Evolutionary conservation across 2,329 filamentous ascomycete genomes (phyloP), one percentile per base, ranked within the genome.

Genomic region (Ceratocystis lukuohia): DNA sequence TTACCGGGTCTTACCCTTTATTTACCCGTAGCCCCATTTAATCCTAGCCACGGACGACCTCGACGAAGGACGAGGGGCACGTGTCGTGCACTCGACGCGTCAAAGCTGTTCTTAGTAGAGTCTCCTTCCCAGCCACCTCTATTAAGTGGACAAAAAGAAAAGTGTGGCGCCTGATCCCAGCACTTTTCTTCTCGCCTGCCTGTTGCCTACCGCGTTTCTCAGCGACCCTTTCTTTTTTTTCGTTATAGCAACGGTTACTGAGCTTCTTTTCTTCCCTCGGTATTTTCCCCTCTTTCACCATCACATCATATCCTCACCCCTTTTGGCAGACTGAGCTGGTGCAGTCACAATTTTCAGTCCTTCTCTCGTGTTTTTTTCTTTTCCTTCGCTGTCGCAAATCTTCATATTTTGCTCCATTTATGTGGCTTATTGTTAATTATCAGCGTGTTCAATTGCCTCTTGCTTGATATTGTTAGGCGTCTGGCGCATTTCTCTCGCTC

Each of bases 51-150:
- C 53, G 25, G 22, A 17, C 22, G 28, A 33, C 10, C 53, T 57
- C 15, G 53, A 57, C 37, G 37, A 41, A 12, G 37, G 37, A 30
- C 53, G 53, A 57, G 28, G 48, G 48, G 48, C 48, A 50, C 48
- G 20, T 50, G 48, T 50, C 53, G 25, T 57, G 53, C 33, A 15
- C 53, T 57, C 53, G 22, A 57, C 53, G 53, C 53, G 53, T 57
- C 53, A 7, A 57, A 28, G 53, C 25, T 33, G 53, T 57, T 57
- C 30, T 30, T 28, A 25, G 30, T 41, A 41, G 37, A 41, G 46
- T 25, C 53, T 28, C 63, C 41, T 20, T 41, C 64, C 63, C 64
- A 65, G 64, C 64, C 64, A 65, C 53, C 64, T 25, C 12, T 30
- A 65, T 65, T 65, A 37, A 30, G 44, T 63, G 30, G 33, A 50